These are phyloP conservation scores for Raddia distichophylla DNA, from an alignment of 176 grass and related monocot genomes.

Conservation along the genomic window DNA sequence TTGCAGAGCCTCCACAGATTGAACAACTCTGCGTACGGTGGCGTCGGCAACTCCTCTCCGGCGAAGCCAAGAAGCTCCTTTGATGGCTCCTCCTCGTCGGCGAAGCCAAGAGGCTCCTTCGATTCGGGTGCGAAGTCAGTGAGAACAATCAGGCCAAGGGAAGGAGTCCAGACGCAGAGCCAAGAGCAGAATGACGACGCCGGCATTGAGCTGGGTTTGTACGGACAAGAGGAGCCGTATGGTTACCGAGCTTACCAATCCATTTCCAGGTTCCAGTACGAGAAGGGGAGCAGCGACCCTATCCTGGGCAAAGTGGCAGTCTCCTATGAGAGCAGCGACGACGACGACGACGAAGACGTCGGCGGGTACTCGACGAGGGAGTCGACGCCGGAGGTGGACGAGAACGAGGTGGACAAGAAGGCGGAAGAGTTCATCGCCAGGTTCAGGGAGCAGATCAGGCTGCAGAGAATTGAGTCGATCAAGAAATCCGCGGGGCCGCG, in stretches of 20 bases:
- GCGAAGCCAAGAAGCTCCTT: slow-evolving; percentile 58
- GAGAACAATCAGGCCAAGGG: slow-evolving; percentile 59
- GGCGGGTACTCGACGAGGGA: slow-evolving; percentile 53
- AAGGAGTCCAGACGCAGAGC: slow-evolving; percentile 33
- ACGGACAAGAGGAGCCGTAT: slow-evolving; percentile 49
- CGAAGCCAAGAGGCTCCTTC: slow-evolving; percentile 44
- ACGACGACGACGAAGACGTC: slow-evolving; percentile 40
- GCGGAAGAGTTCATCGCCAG: slow-evolving; percentile 85
- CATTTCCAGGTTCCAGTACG: slow-evolving; percentile 57
- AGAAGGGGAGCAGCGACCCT: slow-evolving; percentile 35
- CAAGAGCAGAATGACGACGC: slow-evolving; percentile 31
- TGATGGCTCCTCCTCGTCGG: no score
- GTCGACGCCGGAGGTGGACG: slow-evolving; percentile 53
- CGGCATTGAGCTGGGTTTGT: slow-evolving; percentile 23
- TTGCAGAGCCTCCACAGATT: slow-evolving; percentile 1
- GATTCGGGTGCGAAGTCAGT: slow-evolving; percentile 51
- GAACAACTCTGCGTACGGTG: slow-evolving; percentile 17
- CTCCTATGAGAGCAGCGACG: slow-evolving; percentile 57
- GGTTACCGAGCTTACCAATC: slow-evolving; percentile 51
- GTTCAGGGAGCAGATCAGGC: slow-evolving; percentile 94
- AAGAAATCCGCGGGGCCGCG: slow-evolving; percentile 70
- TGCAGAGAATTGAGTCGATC: slow-evolving; percentile 86
- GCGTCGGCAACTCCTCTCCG: slow-evolving; percentile 34
- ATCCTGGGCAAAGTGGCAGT: slow-evolving; percentile 42
- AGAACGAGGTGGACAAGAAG: slow-evolving; percentile 96